Percentiles rank a stretch among this genome's conserved stretches.
These are phyloP conservation scores for Nyssa sinensis DNA, from an alignment of 148 eudicot genomes.

Conservation along the genomic window DNA sequence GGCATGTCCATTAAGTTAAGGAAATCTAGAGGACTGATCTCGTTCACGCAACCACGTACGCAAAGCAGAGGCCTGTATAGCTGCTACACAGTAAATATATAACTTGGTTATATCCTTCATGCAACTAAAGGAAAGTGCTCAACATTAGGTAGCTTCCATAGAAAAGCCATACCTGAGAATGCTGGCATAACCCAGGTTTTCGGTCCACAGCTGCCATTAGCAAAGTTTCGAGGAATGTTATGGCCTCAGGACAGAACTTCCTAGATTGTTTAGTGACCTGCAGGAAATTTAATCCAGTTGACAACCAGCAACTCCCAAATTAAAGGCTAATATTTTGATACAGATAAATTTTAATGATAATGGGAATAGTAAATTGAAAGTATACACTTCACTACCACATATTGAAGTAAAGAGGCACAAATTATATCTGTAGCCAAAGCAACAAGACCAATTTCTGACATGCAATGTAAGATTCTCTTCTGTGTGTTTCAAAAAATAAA, in stretches of 20 bases:
- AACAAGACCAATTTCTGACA: too few relatives aligned
- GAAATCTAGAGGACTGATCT: slow-evolving; percentile 63
- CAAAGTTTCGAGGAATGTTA: slow-evolving; percentile 60
- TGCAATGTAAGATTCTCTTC: too few relatives aligned
- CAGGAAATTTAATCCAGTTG: background rate
- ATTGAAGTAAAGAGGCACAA: background rate
- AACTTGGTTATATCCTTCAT: background rate
- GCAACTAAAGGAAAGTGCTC: slow-evolving; percentile 4
- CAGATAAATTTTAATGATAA: background rate
- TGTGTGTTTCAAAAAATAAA: too few relatives aligned
- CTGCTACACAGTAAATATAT: slow-evolving; percentile 25
- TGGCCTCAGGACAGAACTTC: slow-evolving; percentile 87
- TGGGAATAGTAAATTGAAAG: background rate
- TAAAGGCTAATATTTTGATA: background rate
- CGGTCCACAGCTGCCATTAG: slow-evolving; percentile 55
- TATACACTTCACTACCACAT: background rate
- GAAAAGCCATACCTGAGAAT: slow-evolving; percentile 51
- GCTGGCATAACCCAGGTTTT: slow-evolving; percentile 29
- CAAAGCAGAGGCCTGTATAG: slow-evolving; percentile 46
- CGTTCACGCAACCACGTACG: slow-evolving; percentile 40
- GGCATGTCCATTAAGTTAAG: slow-evolving; percentile 66
- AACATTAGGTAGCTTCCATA: background rate
- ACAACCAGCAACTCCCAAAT: background rate
- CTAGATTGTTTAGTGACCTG: slow-evolving; percentile 71
- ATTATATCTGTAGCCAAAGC: background rate